A percentile compares a stretch with the other conserved stretches of the same genome.
Evolutionary conservation across 768 basidiomycete genomes (phyloP).

Genomic region (Leccinellum rugosiceps): DNA sequence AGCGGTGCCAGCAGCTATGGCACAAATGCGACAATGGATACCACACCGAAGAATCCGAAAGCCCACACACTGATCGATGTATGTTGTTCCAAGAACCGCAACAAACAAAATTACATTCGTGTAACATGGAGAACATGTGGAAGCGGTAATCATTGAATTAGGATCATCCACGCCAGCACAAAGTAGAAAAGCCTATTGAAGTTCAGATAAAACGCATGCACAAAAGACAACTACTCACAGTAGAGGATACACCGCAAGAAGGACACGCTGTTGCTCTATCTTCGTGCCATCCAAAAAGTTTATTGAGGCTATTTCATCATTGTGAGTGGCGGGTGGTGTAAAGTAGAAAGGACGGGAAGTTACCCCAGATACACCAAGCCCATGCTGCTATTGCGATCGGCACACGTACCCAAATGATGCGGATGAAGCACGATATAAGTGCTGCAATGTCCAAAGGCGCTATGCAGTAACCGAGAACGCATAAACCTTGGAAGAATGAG

Average conservation of each 20-base stretch:
- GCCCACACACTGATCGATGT: neutral
- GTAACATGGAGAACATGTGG: conserved; percentile 4
- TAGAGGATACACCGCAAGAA: conserved; percentile 95
- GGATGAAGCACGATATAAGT: conserved; percentile 81
- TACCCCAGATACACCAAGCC: conserved; percentile 98
- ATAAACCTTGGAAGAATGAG: conserved; percentile 95
- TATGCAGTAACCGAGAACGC: conserved; percentile 92
- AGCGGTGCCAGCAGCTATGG: neutral
- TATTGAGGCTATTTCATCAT: conserved; percentile 63
- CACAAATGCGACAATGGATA: neutral
- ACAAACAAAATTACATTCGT: conserved; percentile 14
- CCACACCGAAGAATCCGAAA: neutral
- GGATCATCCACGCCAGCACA: conserved; percentile 94
- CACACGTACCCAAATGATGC: conserved; percentile 78
- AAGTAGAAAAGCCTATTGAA: conserved; percentile 80
- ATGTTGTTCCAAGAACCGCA: neutral
- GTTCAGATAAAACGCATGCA: neutral
- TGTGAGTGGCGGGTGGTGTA: neutral
- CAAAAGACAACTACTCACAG: conserved; percentile 50
- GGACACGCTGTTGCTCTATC: conserved; percentile 84
- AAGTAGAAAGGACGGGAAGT: neutral
- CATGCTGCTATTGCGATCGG: conserved; percentile 85
- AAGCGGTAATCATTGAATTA: conserved; percentile 62
- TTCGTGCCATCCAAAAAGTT: conserved; percentile 96
- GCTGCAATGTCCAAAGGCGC: conserved; percentile 92